phyloP scores from a whole-genome alignment of 495 filamentous ascomycete species.

The Penicillium arizonense region DNA sequence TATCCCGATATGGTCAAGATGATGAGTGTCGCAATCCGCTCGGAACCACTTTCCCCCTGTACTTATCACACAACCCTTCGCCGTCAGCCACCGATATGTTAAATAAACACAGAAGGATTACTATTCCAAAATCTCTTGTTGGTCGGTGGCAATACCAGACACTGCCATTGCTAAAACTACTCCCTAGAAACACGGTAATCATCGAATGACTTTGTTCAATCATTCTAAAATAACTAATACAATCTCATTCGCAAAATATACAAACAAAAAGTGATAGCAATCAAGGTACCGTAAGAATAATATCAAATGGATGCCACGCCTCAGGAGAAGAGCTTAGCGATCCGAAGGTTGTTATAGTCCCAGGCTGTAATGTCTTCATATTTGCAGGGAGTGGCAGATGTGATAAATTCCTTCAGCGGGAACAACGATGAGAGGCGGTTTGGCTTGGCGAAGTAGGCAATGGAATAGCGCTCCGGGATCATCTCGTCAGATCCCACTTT shows the following conservation, averaged over 20 bases:
- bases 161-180: no score
- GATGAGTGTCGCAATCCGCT: background rate
- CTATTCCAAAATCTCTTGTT: no score
- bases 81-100: background rate
- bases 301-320: no score
- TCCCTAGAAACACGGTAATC: no score
- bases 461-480: constrained; percentile 29
- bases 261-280: background rate
- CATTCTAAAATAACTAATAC: no score
- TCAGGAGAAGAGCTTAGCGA: constrained; percentile 13
- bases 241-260: no score
- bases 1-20: no score
- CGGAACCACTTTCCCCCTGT: constrained; percentile 2
- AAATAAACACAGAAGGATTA: background rate
- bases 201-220: no score
- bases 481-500: constrained; percentile 15
- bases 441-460: constrained; percentile 35
- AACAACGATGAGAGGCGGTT: constrained; percentile 22
- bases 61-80: background rate
- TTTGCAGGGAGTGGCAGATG: constrained; percentile 14
- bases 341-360: constrained; percentile 31
- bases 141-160: no score
- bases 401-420: constrained; percentile 18
- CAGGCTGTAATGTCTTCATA: constrained; percentile 33
- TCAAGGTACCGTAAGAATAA: no score